Evolutionary conservation across 148 eudicot genomes (phyloP).

Genomic region (Vaccinium vitisidaea): DNA sequence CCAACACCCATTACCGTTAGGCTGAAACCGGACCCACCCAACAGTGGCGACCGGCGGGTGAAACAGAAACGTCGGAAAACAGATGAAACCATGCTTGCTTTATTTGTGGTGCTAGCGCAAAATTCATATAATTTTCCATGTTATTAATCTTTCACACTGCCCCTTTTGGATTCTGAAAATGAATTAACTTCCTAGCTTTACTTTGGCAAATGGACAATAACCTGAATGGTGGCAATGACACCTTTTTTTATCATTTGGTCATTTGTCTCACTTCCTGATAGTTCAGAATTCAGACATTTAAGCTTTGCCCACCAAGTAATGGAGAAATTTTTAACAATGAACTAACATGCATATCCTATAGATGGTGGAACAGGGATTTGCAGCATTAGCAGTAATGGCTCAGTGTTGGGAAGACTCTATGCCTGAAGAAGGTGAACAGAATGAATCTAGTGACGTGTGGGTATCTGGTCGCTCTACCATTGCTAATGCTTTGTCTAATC

Average conservation of each 20-base stretch:
- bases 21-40: too few species aligned
- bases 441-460: slow-evolving; percentile 37
- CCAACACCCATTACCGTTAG: too few species aligned
- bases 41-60: too few species aligned
- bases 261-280: not conserved
- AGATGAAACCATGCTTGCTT: not conserved
- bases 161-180: not conserved
- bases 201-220: not conserved
- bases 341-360: slow-evolving; percentile 19
- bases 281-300: not conserved
- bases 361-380: slow-evolving; percentile 67
- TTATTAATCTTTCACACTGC: not conserved
- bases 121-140: not conserved
- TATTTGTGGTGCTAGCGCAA: not conserved
- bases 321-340: not conserved
- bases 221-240: not conserved
- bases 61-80: too few species aligned
- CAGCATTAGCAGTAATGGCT: slow-evolving; percentile 65
- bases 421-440: slow-evolving; percentile 46
- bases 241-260: not conserved
- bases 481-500: slow-evolving; percentile 56
- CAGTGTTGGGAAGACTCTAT: slow-evolving; percentile 62
- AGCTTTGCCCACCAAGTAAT: not conserved
- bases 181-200: not conserved
- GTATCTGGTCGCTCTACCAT: slow-evolving; percentile 43